Percentiles rank a stretch among this genome's conserved stretches.
Evolutionary conservation across 148 eudicot genomes (phyloP).

Genomic region (Gaultheria prostrata): DNA sequence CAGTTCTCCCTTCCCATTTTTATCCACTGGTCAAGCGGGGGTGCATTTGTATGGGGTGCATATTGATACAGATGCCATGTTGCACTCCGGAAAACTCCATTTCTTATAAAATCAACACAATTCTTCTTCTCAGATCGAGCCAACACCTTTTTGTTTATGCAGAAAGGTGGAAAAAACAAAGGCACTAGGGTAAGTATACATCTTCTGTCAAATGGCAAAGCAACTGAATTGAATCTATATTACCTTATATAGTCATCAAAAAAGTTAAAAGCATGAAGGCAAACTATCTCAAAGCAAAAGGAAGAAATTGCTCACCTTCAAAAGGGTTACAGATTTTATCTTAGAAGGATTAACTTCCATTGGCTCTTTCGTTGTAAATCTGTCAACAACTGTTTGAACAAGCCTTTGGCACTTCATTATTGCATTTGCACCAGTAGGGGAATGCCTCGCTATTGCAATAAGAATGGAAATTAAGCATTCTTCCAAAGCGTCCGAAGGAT

Average conservation of each 20-base stretch:
- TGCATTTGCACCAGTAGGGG: slow-evolving; percentile 76
- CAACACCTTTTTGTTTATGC: slow-evolving; percentile 52
- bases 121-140: slow-evolving; percentile 60
- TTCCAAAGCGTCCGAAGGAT: slow-evolving; percentile 61
- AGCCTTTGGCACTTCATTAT: slow-evolving; percentile 73
- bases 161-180: slow-evolving; percentile 10
- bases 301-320: slow-evolving; percentile 50
- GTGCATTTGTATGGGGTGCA: slow-evolving; percentile 36
- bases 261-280: neutral
- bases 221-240: neutral
- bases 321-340: slow-evolving; percentile 72
- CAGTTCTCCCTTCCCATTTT: slow-evolving; percentile 54
- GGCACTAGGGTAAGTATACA: neutral
- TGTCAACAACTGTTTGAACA: slow-evolving; percentile 64
- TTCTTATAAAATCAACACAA: slow-evolving; percentile 50
- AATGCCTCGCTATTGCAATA: slow-evolving; percentile 85
- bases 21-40: slow-evolving; percentile 66
- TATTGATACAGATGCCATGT: slow-evolving; percentile 69
- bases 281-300: neutral
- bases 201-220: neutral
- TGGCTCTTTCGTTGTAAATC: slow-evolving; percentile 51
- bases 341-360: slow-evolving; percentile 47
- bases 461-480: slow-evolving; percentile 70
- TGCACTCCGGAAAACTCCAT: slow-evolving; percentile 57
- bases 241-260: neutral